A percentile compares a stretch with the other conserved stretches of the same genome.
phyloP scores from a whole-genome alignment of 805 yeast genomes.

The Yarrowia alimentaria region DNA sequence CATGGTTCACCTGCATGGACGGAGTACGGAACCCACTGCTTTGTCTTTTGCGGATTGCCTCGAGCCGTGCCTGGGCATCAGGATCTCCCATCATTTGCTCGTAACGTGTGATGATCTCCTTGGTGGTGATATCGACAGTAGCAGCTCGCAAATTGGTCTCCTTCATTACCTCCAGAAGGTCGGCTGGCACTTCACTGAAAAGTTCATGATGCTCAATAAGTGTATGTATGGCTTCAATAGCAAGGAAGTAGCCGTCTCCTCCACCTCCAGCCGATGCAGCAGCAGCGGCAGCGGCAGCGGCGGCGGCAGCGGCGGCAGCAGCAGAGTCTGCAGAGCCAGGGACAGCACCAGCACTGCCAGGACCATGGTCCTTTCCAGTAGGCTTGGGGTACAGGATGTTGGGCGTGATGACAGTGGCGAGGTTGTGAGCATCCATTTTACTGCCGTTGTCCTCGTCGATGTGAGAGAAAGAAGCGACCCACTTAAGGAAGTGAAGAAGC shows the following conservation, averaged over 20 bases:
- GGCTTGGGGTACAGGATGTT: constrained; percentile 70
- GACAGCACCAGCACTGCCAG: constrained; percentile 33
- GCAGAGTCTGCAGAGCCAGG: constrained; percentile 28
- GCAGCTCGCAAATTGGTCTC: constrained; percentile 40
- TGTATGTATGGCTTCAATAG: constrained; percentile 85
- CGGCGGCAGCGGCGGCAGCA: constrained; percentile 28
- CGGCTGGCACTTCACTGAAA: constrained; percentile 71
- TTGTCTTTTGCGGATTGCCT: constrained; percentile 19
- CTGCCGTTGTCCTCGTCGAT: constrained; percentile 88
- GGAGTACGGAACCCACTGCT: constrained; percentile 18
- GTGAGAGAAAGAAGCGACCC: constrained; percentile 95
- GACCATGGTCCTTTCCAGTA: constrained; percentile 31
- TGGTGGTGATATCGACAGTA: constrained; percentile 34
- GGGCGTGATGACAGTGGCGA: constrained; percentile 95
- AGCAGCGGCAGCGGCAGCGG: constrained; percentile 30
- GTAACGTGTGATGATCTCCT: constrained; percentile 34
- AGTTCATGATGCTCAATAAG: constrained; percentile 80
- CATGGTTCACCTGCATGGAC: constrained; percentile 17
- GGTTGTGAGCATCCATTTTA: constrained; percentile 92
- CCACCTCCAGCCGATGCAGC: constrained; percentile 19
- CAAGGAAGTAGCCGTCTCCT: constrained; percentile 62
- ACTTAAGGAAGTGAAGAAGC: constrained; percentile 75
- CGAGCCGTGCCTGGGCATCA: background rate
- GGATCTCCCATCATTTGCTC: constrained; percentile 30
- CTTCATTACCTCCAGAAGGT: constrained; percentile 52